Conservation (phyloP, 2,329 filamentous ascomycete species). For the Cytospora chrysosperma region DNA sequence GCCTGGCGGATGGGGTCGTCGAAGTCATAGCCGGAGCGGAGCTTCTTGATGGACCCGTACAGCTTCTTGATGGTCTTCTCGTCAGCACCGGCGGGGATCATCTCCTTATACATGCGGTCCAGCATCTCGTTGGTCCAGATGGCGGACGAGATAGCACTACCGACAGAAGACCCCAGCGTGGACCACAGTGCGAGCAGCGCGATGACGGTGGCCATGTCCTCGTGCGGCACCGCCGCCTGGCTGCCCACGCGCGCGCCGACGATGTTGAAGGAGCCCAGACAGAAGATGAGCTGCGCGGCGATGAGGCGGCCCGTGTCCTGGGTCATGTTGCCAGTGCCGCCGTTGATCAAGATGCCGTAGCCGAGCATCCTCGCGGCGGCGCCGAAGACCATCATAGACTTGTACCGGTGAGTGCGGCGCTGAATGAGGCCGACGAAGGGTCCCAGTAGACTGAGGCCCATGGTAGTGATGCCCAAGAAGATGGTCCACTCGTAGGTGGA, state of each 20-base stretch:
- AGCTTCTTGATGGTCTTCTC: slow-evolving; percentile 31
- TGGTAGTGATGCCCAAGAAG: slow-evolving; percentile 40
- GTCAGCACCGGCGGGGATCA: slow-evolving; percentile 31
- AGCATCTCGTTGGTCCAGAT: slow-evolving; percentile 43
- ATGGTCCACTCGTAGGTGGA: slow-evolving; percentile 42
- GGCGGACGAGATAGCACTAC: slow-evolving; percentile 38
- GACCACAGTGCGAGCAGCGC: slow-evolving; percentile 40
- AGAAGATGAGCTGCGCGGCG: slow-evolving; percentile 33
- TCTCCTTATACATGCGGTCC: slow-evolving; percentile 31
- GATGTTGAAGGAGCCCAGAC: slow-evolving; percentile 38
- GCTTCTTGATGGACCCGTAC: slow-evolving; percentile 37
- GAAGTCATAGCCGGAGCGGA: slow-evolving; percentile 35
- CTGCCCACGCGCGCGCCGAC: slow-evolving; percentile 41
- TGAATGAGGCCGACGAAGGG: slow-evolving; percentile 38
- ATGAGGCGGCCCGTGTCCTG: slow-evolving; percentile 37
- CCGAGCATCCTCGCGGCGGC: slow-evolving; percentile 37
- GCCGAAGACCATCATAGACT: slow-evolving; percentile 40
- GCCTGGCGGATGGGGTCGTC: slow-evolving; percentile 38
- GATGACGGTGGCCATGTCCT: slow-evolving; percentile 41
- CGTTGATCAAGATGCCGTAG: slow-evolving; percentile 37
- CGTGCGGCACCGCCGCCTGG: slow-evolving; percentile 43
- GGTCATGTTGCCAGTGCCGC: slow-evolving; percentile 31
- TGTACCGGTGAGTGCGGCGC: slow-evolving; percentile 41
- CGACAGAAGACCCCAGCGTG: slow-evolving; percentile 39
- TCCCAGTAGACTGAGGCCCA: slow-evolving; percentile 38